Evolutionary conservation across 768 basidiomycete genomes (phyloP).

Genomic region (Piloderma croceum): DNA sequence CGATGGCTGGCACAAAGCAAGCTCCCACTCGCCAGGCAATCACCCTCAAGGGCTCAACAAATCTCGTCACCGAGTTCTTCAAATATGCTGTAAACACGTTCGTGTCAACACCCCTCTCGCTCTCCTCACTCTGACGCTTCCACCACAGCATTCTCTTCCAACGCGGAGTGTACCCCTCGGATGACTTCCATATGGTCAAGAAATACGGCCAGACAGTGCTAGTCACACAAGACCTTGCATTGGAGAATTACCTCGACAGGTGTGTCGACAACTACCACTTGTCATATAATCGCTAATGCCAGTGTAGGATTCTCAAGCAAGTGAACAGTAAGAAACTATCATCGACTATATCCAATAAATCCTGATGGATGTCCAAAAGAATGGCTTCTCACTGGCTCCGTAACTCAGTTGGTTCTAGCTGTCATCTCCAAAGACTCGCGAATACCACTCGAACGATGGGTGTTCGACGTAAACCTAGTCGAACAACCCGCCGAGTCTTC

Average conservation of each 20-base stretch:
- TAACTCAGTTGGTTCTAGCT: constrained; percentile 90
- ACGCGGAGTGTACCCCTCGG: constrained; percentile 92
- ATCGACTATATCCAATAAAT: background rate
- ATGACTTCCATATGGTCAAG: constrained; percentile 99
- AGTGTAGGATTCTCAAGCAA: constrained; percentile 78
- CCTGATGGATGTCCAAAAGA: constrained; percentile 45
- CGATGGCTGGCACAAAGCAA: constrained; percentile 33
- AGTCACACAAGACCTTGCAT: constrained; percentile 86
- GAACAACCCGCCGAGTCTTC: constrained; percentile 49
- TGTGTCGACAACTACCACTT: constrained; percentile 23
- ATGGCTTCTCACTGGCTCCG: constrained; percentile 89
- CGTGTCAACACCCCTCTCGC: constrained; percentile 24
- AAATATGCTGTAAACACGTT: constrained; percentile 98
- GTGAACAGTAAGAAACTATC: constrained; percentile 67
- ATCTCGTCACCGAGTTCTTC: constrained; percentile 96
- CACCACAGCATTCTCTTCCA: constrained; percentile 83
- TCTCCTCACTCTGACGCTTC: constrained; percentile 4
- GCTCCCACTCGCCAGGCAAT: constrained; percentile 65
- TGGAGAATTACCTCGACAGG: constrained; percentile 92
- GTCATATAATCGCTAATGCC: background rate
- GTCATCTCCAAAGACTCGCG: constrained; percentile 95
- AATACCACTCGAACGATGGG: constrained; percentile 93
- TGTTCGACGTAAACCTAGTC: constrained; percentile 89
- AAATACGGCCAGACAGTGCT: constrained; percentile 97
- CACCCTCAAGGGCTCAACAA: constrained; percentile 91